phyloP scores from a whole-genome alignment of 148 eudicot species.

The Silene latifolia region DNA sequence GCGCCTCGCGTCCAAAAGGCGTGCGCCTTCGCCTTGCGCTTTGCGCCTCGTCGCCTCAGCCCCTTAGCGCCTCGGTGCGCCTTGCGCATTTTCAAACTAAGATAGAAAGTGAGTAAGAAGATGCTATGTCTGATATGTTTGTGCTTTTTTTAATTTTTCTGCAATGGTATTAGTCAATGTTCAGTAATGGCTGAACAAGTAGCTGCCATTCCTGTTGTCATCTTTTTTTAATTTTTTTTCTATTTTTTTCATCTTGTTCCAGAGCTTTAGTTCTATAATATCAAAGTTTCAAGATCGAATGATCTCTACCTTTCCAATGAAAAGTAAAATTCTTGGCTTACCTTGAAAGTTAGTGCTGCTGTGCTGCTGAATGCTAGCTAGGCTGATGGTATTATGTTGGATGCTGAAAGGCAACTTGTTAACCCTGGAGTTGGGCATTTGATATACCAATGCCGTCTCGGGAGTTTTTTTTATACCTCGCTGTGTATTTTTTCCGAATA shows the following conservation, averaged over 20 bases:
- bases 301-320: neutral
- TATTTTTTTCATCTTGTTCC: no score
- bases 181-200: neutral
- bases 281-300: neutral
- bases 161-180: neutral
- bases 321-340: neutral
- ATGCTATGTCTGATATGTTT: neutral
- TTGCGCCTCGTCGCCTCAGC: no score
- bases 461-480: neutral
- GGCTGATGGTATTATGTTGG: conserved; percentile 4
- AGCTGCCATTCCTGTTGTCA: neutral
- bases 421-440: neutral
- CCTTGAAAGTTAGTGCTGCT: neutral
- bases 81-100: no score
- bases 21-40: no score
- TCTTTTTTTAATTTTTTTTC: neutral
- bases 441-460: neutral
- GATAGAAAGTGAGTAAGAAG: neutral
- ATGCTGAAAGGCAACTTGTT: conserved; percentile 3
- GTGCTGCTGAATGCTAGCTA: neutral
- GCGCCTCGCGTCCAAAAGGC: no score
- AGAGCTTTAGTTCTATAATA: neutral
- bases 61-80: no score
- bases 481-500: neutral
- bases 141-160: neutral